Base-by-base conservation (phyloP, 1,139 yeast species). In the Candida sp. region DNA sequence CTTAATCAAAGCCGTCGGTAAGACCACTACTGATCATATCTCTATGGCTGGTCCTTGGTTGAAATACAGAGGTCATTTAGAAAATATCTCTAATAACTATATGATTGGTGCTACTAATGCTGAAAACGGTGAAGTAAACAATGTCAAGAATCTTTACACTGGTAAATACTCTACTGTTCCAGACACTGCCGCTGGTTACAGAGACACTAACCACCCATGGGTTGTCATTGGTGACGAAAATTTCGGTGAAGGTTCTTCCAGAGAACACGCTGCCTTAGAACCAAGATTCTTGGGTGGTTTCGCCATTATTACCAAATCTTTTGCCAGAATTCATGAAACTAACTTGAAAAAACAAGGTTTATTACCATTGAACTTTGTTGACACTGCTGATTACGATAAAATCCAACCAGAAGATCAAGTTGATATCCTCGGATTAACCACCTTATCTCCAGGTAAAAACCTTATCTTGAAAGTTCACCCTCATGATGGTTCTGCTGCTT, bases 31-130 rank as follows among this genome's bases (percentile, higher is more conserved):
- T 60, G 99, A 93, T 77, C 98, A 93, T 79, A 93, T 93, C 65
- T 91, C 98, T 64, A 90, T 88, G 95, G 99, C 99, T 68, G 99
- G 99, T 77, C 98, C 98, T 68, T 93, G 99, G 99, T 88, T 93
- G 82, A 93, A 93, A 81, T 93, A 93, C 95, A 89, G 98, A 82
- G 99, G 99, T 78, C 99, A 93, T 79, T 82, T 93, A 77, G 95
- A 90, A 79, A 93, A 93, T 85, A 93, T 93, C 68, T 90, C 98
- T 63, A 89, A 91, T 82, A 93, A 93, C 82, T 90, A 91, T 78
- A 90, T 93, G 97, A 93, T 93, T 80, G 99, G 99, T 79, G 99
- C 98, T 58, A 90, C 83, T 68, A 93, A 93, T 74, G 93, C 91
- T 64, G 98, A 87, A 78, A 93, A 93, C 74, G 89, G 85, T 59